These are phyloP conservation scores for Rhodocollybia butyracea DNA, from an alignment of 768 basidiomycete species.

Conservation along the genomic window DNA sequence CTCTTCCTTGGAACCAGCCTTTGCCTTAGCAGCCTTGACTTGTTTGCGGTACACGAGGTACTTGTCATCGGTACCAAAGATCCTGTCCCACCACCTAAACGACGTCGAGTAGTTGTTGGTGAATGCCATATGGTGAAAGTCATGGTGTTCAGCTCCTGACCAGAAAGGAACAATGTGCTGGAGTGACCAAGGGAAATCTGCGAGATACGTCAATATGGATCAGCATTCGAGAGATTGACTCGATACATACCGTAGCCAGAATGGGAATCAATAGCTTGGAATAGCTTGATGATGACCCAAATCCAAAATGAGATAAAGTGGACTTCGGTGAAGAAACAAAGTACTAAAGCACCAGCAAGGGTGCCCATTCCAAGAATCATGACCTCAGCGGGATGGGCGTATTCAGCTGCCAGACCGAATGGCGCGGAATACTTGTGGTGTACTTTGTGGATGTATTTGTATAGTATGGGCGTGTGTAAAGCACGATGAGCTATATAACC, in stretches of 20 bases:
- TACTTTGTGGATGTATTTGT: slow-evolving; percentile 93
- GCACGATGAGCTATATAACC: slow-evolving; percentile 72
- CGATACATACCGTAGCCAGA: slow-evolving; percentile 78
- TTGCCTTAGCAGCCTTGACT: slow-evolving; percentile 56
- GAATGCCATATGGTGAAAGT: slow-evolving; percentile 98
- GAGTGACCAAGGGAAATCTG: slow-evolving; percentile 97
- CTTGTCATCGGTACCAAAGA: slow-evolving; percentile 89
- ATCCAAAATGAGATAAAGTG: slow-evolving; percentile 93
- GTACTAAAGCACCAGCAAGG: slow-evolving; percentile 82
- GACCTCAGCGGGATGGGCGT: slow-evolving; percentile 96
- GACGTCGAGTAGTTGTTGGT: slow-evolving; percentile 91
- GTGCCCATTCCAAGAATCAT: slow-evolving; percentile 94
- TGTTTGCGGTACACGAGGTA: slow-evolving; percentile 78
- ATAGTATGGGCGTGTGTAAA: slow-evolving; percentile 79
- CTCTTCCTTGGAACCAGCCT: slow-evolving; percentile 4
- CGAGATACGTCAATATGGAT: background rate
- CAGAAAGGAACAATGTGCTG: slow-evolving; percentile 92
- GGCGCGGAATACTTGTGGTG: slow-evolving; percentile 98
- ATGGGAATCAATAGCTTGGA: slow-evolving; percentile 97
- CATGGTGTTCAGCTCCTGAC: slow-evolving; percentile 97
- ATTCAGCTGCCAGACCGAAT: slow-evolving; percentile 96
- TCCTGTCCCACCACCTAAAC: slow-evolving; percentile 90
- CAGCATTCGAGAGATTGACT: background rate
- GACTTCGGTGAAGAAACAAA: slow-evolving; percentile 70
- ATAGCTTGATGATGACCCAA: slow-evolving; percentile 91